Base-by-base conservation (phyloP, 1,284 basidiomycete genomes). In the Tetrapyrgos nigripes region DNA sequence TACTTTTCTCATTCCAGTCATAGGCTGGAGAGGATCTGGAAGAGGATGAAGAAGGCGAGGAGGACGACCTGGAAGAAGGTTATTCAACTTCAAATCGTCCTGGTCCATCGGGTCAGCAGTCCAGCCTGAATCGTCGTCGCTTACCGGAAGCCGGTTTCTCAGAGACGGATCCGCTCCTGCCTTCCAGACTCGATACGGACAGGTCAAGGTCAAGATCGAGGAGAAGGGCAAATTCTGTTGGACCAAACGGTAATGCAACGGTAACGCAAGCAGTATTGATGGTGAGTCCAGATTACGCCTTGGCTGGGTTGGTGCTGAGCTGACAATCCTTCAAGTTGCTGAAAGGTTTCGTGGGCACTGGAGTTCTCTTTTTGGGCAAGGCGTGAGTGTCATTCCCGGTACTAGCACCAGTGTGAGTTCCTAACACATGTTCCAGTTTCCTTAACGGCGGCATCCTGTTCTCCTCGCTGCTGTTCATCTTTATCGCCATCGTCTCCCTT, bases 291-390 rank as follows among this genome's bases (percentile, higher is more conserved):
- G 21, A 33, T 50, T 29, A 11, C 19, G 50, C 26, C 46, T 52
- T 40, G 55, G 27, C 31, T 40, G 17, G 31, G 55, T 27, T 50
- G 58, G 37, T 56, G 51, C 46, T 60, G 23, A 52, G 3, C 9
- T 47, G n/a, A n/a, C 50, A 43, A 37, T 51, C 43, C 44, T 23
- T 62, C n/a, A 51, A 95, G 94, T 76, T 97, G 57, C 77, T 97
- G 61, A 98, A 99, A 76, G 91, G 94, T 0, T 99, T 99, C 70
- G 90, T 99, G 52, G 97, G 97, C 21, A 99, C 97, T 9, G 97
- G 97, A 31, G 90, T 99, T 11, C 76, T 99, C 26, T 99, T 99
- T 80, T 84, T 99, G 52, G 97, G 95, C 59, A 98, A 96, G 79
- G 97, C 91, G 84, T 89, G 71, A 69, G 89, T 79, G 8, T 33